phyloP scores from a whole-genome alignment of 2,329 filamentous ascomycete genomes.

The Cryphonectria naterciae region DNA sequence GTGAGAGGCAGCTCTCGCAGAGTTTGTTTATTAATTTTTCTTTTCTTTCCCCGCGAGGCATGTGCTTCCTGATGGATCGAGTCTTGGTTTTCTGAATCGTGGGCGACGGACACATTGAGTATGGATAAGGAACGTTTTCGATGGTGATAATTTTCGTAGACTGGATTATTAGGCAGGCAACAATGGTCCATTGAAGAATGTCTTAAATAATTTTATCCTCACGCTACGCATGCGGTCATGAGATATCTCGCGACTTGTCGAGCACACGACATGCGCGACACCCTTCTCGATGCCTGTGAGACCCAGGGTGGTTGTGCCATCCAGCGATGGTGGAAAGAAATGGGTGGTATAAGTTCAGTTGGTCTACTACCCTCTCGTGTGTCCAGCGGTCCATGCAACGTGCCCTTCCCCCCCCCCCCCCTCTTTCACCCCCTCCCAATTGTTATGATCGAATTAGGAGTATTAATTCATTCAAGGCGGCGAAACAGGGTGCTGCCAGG shows the following conservation, averaged over 20 bases:
- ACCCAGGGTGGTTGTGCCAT: too few relatives aligned
- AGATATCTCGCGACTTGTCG: neutral
- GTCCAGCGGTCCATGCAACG: too few relatives aligned
- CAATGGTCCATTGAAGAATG: neutral
- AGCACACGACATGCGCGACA: too few relatives aligned
- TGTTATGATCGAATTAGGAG: too few relatives aligned
- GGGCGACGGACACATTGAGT: neutral
- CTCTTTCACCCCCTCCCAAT: too few relatives aligned
- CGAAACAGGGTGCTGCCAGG: slow-evolving; percentile 15
- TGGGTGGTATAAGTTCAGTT: neutral
- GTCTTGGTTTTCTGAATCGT: neutral
- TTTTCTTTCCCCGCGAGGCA: neutral
- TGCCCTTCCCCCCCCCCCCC: too few relatives aligned
- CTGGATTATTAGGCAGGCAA: neutral
- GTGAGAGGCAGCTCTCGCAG: slow-evolving; percentile 6
- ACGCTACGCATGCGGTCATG: neutral
- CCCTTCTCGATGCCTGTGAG: too few relatives aligned
- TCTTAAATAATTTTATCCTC: neutral
- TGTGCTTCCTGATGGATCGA: neutral
- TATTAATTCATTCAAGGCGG: neutral
- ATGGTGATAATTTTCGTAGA: neutral
- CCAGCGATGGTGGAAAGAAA: too few relatives aligned
- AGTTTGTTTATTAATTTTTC: neutral
- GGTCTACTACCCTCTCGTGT: neutral
- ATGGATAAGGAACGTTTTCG: neutral